Conservation (phyloP, 257 asterid species). For the Solanum tacnaense region DNA sequence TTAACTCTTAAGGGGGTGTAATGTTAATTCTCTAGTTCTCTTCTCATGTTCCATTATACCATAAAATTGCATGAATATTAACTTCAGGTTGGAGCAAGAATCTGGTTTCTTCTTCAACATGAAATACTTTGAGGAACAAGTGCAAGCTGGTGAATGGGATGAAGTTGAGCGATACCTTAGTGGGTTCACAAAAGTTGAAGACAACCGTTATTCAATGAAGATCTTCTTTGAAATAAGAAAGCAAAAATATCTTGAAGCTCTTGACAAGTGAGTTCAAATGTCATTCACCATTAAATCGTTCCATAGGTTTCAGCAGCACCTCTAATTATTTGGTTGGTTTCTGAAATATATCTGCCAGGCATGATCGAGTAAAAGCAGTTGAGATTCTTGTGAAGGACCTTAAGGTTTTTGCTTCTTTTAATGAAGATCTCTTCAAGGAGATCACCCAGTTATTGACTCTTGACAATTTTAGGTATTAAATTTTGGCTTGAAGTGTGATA, state of each 20-base stretch:
- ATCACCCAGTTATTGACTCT: constrained; percentile 77
- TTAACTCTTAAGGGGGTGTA: not conserved
- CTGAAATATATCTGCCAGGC: constrained; percentile 36
- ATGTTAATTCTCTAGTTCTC: not conserved
- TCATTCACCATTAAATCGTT: not conserved
- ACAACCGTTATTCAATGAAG: constrained; percentile 90
- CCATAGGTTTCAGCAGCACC: not conserved
- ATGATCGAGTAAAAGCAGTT: constrained; percentile 83
- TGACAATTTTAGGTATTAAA: constrained; percentile 69
- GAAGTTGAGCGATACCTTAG: constrained; percentile 82
- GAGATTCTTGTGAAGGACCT: constrained; percentile 92
- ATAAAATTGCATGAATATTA: not conserved
- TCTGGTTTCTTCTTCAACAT: constrained; percentile 92
- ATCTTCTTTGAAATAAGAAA: constrained; percentile 93
- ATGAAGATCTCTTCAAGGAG: constrained; percentile 93
- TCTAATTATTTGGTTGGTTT: not conserved
- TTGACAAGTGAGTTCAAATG: constrained; percentile 47
- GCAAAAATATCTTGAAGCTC: constrained; percentile 96
- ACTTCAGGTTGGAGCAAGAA: constrained; percentile 84
- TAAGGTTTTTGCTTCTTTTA: constrained; percentile 83
- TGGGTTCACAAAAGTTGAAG: constrained; percentile 94
- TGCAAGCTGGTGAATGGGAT: constrained; percentile 98
- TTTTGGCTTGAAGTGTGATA: not conserved
- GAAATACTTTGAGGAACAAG: constrained; percentile 91
- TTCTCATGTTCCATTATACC: not conserved